Base-by-base conservation (phyloP, 371 early-diverging fungal genomes). In the Circinella umbellata region DNA sequence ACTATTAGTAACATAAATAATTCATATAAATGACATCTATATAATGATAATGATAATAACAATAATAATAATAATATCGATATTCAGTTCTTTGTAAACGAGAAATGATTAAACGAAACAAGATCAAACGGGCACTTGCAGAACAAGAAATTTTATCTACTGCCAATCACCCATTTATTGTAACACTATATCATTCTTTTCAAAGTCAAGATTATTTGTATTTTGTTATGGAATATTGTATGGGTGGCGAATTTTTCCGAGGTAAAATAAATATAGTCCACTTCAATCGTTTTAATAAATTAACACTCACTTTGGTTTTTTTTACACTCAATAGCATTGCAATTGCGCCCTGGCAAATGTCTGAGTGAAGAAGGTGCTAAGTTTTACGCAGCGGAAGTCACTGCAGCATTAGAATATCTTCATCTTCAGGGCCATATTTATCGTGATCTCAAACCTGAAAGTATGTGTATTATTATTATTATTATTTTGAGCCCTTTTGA, bases 371-470 rank as follows among this genome's bases (percentile, higher is more conserved):
- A 93, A 55, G 95, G 92, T 63, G 97, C 98, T 20, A 88, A 91
- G 67, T 99, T 99, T 74, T 99, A 98, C 81, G 98, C 98, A 0
- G 99, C 99, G 48, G 99, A 99, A 80, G 97, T 99, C 6, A 89
- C 94, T 67, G 86, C 88, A 17, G 92, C 96, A 3, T 83, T 99
- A 34, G 99, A 98, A 78, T 98, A 96, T 75, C 86, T 99, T 75
- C 99, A 99, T 79, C 84, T 95, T 63, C 93, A 94, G 85, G 99
- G 98, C 0, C 96, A 95, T 71, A 95, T 99, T 42, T 99, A 99
- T 79, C 85, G 99, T 49, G 99, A 99, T 80, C 87, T 99, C 68
- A 99, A 99, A 76, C 99, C 99, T 15, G 99, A 99, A 79, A 99
- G 97, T 94, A 88, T 86, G 88, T 48, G 27, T 27, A 27, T 27